Evolutionary conservation across 176 grass and related monocot species (phyloP).

Genomic region (Secale cereale): DNA sequence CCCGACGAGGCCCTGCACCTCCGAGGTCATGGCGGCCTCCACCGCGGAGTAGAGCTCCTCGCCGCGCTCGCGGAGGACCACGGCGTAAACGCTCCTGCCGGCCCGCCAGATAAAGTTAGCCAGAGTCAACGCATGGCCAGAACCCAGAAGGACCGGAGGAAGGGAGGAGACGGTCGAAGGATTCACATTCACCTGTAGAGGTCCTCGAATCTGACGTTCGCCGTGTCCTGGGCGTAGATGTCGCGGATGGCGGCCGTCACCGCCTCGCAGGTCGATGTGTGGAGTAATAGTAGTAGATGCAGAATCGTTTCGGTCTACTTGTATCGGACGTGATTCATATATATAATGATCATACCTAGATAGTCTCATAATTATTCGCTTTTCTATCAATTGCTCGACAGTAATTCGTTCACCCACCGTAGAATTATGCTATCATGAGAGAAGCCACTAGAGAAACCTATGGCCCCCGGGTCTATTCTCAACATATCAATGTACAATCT

Average conservation of each 20-base stretch:
- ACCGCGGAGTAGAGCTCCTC: constrained; percentile 17
- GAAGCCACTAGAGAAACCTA: too few relatives aligned
- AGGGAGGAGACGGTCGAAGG: neutral
- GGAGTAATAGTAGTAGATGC: too few relatives aligned
- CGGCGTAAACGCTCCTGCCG: neutral
- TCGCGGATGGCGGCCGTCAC: neutral
- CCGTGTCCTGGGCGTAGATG: neutral
- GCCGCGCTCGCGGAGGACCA: neutral
- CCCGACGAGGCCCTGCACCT: constrained; percentile 7
- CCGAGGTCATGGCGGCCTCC: constrained; percentile 2
- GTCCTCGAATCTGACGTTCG: neutral
- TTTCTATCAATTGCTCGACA: too few relatives aligned
- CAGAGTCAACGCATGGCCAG: neutral
- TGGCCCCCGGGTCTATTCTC: too few relatives aligned
- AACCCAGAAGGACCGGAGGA: neutral
- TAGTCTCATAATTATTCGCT: too few relatives aligned
- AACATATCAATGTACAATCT: too few relatives aligned
- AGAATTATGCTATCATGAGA: too few relatives aligned
- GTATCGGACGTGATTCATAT: too few relatives aligned
- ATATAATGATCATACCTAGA: too few relatives aligned
- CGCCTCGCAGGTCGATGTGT: too few relatives aligned
- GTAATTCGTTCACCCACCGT: too few relatives aligned
- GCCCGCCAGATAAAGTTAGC: neutral
- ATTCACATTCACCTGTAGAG: neutral
- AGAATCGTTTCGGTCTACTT: too few relatives aligned